Evolutionary conservation across 1,284 basidiomycete species (phyloP).

Genomic region (Cystobasidium pallidum): DNA sequence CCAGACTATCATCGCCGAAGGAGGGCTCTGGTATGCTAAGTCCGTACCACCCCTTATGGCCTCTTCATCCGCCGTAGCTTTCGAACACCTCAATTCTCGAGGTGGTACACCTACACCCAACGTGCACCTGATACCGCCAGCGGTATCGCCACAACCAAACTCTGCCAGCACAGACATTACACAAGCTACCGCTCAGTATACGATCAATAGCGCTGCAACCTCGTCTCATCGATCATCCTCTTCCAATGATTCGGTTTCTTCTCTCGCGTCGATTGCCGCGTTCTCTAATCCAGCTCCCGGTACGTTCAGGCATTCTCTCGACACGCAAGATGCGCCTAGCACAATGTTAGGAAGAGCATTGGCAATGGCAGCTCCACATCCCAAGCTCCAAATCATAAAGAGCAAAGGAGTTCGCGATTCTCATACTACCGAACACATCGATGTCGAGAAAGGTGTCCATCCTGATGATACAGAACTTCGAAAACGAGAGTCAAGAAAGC

Average conservation of each 20-base stretch:
- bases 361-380: slow-evolving; percentile 35
- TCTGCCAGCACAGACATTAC: slow-evolving; percentile 36
- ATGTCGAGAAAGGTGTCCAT: background rate
- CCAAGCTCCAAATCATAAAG: slow-evolving; percentile 35
- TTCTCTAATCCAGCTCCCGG: slow-evolving; percentile 36
- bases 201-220: background rate
- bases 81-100: slow-evolving; percentile 42
- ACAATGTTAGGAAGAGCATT: slow-evolving; percentile 16
- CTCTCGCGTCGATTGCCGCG: slow-evolving; percentile 36
- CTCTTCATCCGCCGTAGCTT: slow-evolving; percentile 38
- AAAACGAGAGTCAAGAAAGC: slow-evolving; percentile 29
- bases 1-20: slow-evolving; percentile 41
- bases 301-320: slow-evolving; percentile 29
- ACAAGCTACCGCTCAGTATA: slow-evolving; percentile 27
- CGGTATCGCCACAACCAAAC: slow-evolving; percentile 16
- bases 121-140: background rate
- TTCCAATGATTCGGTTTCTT: slow-evolving; percentile 33
- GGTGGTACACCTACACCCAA: slow-evolving; percentile 20
- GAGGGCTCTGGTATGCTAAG: slow-evolving; percentile 31
- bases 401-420: slow-evolving; percentile 13
- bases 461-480: slow-evolving; percentile 30
- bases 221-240: slow-evolving; percentile 29
- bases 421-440: slow-evolving; percentile 11
- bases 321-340: slow-evolving; percentile 37
- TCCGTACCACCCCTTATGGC: slow-evolving; percentile 34